Percentiles rank a stretch among this genome's conserved stretches.
Conservation (phyloP, 192 early-diverging fungal genomes). For the Glomus cerebriforme region DNA sequence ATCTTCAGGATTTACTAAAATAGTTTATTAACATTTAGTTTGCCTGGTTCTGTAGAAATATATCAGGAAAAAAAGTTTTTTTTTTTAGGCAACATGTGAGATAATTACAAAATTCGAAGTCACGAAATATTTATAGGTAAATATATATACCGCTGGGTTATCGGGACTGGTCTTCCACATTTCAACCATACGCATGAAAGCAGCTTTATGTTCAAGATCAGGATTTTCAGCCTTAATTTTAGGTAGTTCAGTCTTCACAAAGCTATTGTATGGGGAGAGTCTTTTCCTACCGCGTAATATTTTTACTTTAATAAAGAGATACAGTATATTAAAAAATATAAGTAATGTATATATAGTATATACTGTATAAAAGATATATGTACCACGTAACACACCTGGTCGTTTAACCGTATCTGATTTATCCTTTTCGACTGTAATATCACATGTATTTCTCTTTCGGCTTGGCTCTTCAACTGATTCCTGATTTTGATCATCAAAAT, state of each 20-base stretch:
- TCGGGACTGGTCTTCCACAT: slow-evolving; percentile 61
- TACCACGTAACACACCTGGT: too few relatives aligned
- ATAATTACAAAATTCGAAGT: neutral
- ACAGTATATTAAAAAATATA: neutral
- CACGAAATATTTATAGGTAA: neutral
- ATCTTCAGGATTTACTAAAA: too few relatives aligned
- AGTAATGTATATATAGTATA: neutral
- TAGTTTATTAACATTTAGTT: neutral
- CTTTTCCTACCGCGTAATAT: slow-evolving; percentile 41
- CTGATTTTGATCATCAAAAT: too few relatives aligned
- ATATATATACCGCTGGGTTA: slow-evolving; percentile 59
- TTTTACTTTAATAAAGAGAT: neutral
- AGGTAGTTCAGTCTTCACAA: slow-evolving; percentile 68
- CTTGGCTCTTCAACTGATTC: too few relatives aligned
- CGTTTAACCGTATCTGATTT: too few relatives aligned
- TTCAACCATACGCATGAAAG: slow-evolving; percentile 64
- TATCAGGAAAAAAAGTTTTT: neutral
- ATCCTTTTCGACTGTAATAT: too few relatives aligned
- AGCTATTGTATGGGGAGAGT: slow-evolving; percentile 66
- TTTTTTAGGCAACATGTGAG: too few relatives aligned
- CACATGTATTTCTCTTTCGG: too few relatives aligned
- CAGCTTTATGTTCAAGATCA: slow-evolving; percentile 61
- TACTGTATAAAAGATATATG: slow-evolving; percentile 19
- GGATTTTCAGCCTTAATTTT: slow-evolving; percentile 67
- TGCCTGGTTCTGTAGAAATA: slow-evolving; percentile 1